These are phyloP conservation scores for Collybia sordida DNA, from an alignment of 768 basidiomycete species.

Conservation along the genomic window DNA sequence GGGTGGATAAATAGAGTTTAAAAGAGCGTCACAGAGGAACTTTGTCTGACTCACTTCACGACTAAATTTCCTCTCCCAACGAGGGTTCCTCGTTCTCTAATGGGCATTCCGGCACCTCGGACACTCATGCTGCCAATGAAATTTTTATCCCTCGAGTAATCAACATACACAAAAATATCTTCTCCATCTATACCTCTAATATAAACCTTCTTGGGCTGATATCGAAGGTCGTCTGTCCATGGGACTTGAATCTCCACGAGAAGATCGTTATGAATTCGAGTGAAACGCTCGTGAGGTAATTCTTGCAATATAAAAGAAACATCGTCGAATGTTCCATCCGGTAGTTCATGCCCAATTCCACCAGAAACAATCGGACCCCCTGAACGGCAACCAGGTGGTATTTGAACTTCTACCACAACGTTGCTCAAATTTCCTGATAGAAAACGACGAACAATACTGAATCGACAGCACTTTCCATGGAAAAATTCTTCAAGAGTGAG, in stretches of 20 bases:
- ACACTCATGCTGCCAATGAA: constrained; percentile 50
- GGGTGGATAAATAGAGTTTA: not conserved
- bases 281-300: constrained; percentile 54
- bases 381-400: constrained; percentile 60
- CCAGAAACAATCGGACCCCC: constrained; percentile 62
- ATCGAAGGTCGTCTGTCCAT: constrained; percentile 49
- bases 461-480: constrained; percentile 52
- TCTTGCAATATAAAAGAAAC: constrained; percentile 68
- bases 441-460: constrained; percentile 58
- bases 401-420: constrained; percentile 57
- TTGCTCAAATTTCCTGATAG: constrained; percentile 48
- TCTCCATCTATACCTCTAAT: constrained; percentile 61
- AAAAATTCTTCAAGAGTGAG: constrained; percentile 64
- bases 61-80: constrained; percentile 63
- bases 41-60: constrained; percentile 49
- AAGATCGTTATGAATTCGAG: constrained; percentile 56
- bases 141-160: constrained; percentile 49
- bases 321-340: constrained; percentile 57
- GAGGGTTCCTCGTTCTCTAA: constrained; percentile 47
- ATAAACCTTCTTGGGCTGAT: constrained; percentile 47
- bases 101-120: constrained; percentile 70
- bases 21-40: constrained; percentile 7
- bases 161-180: constrained; percentile 47
- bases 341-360: constrained; percentile 65
- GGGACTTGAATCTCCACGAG: constrained; percentile 54